Evolutionary conservation across 2,329 filamentous ascomycete species (phyloP).

Genomic region (Tolypocladium pustulatum): DNA sequence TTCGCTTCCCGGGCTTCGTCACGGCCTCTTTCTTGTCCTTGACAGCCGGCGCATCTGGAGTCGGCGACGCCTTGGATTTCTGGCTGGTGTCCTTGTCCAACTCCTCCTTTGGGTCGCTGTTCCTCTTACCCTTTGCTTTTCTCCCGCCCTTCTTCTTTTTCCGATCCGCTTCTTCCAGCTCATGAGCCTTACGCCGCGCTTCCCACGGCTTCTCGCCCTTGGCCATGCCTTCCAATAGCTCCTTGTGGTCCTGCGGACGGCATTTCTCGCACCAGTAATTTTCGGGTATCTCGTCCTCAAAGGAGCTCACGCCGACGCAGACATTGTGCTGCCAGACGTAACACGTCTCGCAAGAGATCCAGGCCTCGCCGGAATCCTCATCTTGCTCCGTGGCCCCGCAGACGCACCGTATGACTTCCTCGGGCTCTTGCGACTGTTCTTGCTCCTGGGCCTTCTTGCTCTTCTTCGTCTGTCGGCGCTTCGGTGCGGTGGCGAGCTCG

Average conservation of each 20-base stretch:
- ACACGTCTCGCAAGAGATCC: constrained; percentile 93
- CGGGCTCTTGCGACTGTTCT: constrained; percentile 40
- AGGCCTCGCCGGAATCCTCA: constrained; percentile 76
- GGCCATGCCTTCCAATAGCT: constrained; percentile 66
- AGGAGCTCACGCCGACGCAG: constrained; percentile 77
- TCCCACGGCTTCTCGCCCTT: constrained; percentile 85
- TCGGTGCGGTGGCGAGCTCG: constrained; percentile 45
- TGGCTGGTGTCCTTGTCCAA: constrained; percentile 29
- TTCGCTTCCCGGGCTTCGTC: constrained; percentile 42
- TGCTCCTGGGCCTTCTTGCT: constrained; percentile 55
- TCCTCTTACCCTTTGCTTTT: constrained; percentile 53
- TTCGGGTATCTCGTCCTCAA: constrained; percentile 66
- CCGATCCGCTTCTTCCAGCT: constrained; percentile 51
- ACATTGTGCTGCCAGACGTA: constrained; percentile 95
- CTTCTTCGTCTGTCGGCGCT: constrained; percentile 39
- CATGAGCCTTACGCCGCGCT: constrained; percentile 50
- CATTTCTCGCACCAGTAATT: constrained; percentile 92
- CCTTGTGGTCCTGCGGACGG: constrained; percentile 70
- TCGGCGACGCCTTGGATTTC: constrained; percentile 29
- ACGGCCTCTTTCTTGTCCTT: constrained; percentile 38
- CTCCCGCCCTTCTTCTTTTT: constrained; percentile 49
- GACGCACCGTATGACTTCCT: constrained; percentile 81
- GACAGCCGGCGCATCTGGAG: constrained; percentile 22
- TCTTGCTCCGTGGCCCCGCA: constrained; percentile 82
- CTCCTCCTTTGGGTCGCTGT: constrained; percentile 57